Evolutionary conservation across 1,139 yeast species (phyloP).

Genomic region (Kluyveromyces sp.): DNA sequence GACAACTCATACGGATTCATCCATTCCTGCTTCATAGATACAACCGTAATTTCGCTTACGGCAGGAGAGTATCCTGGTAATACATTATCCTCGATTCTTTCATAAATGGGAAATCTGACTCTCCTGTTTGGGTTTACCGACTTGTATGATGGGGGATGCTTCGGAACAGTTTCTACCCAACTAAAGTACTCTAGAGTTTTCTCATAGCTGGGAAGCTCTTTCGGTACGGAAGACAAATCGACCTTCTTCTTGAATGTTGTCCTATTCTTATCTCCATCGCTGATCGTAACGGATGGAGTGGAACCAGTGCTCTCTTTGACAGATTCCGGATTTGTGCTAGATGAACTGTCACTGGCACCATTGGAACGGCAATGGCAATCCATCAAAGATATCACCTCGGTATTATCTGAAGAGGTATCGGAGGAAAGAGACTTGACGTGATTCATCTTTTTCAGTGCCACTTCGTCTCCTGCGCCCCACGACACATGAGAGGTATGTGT

Average conservation of each 20-base stretch:
- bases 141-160: constrained; percentile 42
- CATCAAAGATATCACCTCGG: constrained; percentile 3
- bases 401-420: constrained; percentile 4
- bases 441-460: constrained; percentile 1
- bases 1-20: constrained; percentile 59
- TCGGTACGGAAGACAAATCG: not conserved
- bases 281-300: not conserved
- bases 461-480: not conserved
- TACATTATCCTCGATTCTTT: constrained; percentile 28
- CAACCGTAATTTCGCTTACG: constrained; percentile 46
- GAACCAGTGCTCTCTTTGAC: not conserved
- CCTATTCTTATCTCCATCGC: not conserved
- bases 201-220: constrained; percentile 1
- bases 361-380: not conserved
- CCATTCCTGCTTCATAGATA: constrained; percentile 59
- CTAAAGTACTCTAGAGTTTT: constrained; percentile 1
- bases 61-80: constrained; percentile 56
- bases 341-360: constrained; percentile 2
- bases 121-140: constrained; percentile 33
- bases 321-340: not conserved
- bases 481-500: not conserved
- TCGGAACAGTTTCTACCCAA: constrained; percentile 45
- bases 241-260: not conserved
- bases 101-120: constrained; percentile 43
- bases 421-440: constrained; percentile 6